A percentile compares a stretch with the other conserved stretches of the same genome.
Evolutionary conservation across 2,329 filamentous ascomycete species (phyloP).

Genomic region (Fusarium xyrophilum): DNA sequence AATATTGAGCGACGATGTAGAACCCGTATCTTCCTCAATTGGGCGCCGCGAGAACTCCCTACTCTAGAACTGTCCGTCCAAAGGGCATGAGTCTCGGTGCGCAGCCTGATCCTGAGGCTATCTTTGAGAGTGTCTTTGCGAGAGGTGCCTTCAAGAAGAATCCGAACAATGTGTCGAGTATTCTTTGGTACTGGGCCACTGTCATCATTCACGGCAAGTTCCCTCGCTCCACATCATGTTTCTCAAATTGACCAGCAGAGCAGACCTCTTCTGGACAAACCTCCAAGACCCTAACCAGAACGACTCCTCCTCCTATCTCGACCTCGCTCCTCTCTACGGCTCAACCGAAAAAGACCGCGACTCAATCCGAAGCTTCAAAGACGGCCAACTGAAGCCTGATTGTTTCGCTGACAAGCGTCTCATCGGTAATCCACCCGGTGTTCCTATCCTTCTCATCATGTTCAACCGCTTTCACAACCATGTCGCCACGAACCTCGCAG

Average conservation of each 20-base stretch:
- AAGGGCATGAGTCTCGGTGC: conserved; percentile 66
- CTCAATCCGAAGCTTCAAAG: conserved; percentile 71
- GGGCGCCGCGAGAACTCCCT: conserved; percentile 71
- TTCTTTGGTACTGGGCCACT: conserved; percentile 76
- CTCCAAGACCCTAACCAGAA: conserved; percentile 64
- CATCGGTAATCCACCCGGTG: conserved; percentile 74
- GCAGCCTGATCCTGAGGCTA: conserved; percentile 68
- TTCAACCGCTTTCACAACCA: conserved; percentile 89
- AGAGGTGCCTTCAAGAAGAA: conserved; percentile 60
- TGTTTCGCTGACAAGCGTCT: conserved; percentile 74
- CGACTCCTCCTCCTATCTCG: conserved; percentile 75
- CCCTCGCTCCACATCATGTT: fast-evolving
- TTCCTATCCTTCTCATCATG: conserved; percentile 76
- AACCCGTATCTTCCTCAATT: conserved; percentile 71
- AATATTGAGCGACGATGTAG: conserved; percentile 46
- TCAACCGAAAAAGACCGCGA: conserved; percentile 72
- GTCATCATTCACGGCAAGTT: conserved; percentile 71
- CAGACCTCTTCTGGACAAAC: conserved; percentile 75
- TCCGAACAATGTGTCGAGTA: conserved; percentile 74
- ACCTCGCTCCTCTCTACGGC: conserved; percentile 75
- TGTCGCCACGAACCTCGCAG: conserved; percentile 76
- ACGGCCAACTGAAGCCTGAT: conserved; percentile 76
- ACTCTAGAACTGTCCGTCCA: conserved; percentile 69
- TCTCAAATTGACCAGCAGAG: not conserved
- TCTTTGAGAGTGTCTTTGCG: conserved; percentile 70